These are phyloP conservation scores for Hansenula lynferdii DNA, from an alignment of 1,139 yeast genomes.

Conservation along the genomic window DNA sequence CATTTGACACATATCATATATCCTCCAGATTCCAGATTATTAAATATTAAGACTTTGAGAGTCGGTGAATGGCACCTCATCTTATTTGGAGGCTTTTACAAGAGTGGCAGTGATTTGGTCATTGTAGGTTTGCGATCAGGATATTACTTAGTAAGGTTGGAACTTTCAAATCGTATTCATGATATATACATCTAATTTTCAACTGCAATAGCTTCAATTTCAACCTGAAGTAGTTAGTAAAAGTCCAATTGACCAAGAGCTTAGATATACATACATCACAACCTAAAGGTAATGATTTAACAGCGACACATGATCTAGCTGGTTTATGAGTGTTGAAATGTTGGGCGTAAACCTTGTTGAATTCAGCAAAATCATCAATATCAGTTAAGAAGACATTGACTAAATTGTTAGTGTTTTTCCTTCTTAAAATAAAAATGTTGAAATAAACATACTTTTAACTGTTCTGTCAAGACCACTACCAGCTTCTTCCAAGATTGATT, in stretches of 20 bases:
- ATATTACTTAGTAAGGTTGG: too few relatives aligned
- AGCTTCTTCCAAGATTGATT: conserved; percentile 73
- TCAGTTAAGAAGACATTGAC: conserved; percentile 87
- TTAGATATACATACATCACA: conserved; percentile 49
- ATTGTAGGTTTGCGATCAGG: too few relatives aligned
- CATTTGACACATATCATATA: too few relatives aligned
- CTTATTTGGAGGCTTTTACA: too few relatives aligned
- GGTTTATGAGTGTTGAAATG: conserved; percentile 83
- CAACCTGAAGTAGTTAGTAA: conserved; percentile 24
- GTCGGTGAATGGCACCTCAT: too few relatives aligned
- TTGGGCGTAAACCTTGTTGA: conserved; percentile 78
- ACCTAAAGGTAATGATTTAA: conserved; percentile 79
- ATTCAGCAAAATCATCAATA: conserved; percentile 74
- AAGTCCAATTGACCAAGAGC: conserved; percentile 5
- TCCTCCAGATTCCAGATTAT: too few relatives aligned
- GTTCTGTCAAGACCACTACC: conserved; percentile 77
- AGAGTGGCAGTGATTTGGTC: too few relatives aligned
- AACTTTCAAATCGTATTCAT: too few relatives aligned
- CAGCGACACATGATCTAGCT: conserved; percentile 95
- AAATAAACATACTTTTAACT: too few relatives aligned
- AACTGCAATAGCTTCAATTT: conserved; percentile 75
- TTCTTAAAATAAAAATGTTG: too few relatives aligned
- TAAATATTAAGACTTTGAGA: too few relatives aligned
- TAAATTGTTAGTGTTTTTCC: too few relatives aligned
- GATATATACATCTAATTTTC: conserved; percentile 28